Percentiles rank a stretch among this genome's conserved stretches.
Conservation (phyloP, 228 moss, liverwort and hornwort genomes). For the Sphagnum fallax region DNA sequence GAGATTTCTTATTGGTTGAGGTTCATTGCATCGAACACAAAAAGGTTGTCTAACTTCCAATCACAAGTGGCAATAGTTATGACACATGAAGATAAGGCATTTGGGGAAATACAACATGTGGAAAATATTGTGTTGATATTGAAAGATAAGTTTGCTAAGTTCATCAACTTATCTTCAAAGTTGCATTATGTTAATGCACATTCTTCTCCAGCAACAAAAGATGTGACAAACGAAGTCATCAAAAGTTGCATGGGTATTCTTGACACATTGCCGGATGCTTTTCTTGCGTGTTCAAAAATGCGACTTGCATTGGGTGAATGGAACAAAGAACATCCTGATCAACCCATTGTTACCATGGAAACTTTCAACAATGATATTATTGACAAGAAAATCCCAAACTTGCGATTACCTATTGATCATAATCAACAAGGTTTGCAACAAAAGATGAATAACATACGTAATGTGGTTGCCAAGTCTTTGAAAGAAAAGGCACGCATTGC, state of each 20-base stretch:
- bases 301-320: neutral
- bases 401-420: neutral
- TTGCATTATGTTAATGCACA: neutral
- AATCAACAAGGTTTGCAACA: too few relatives aligned
- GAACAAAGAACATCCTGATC: neutral
- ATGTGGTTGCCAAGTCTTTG: neutral
- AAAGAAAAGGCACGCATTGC: neutral
- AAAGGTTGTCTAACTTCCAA: neutral
- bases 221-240: neutral
- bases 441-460: neutral
- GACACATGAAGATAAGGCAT: neutral
- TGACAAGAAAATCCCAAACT: neutral
- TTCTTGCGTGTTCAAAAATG: neutral
- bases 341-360: neutral
- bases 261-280: neutral
- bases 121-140: neutral
- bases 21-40: slow-evolving; percentile 3
- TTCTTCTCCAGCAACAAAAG: neutral
- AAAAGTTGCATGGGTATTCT: neutral
- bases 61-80: neutral
- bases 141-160: neutral
- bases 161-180: neutral
- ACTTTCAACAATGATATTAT: neutral
- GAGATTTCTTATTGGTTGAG: neutral
- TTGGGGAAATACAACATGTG: neutral